Evolutionary conservation across 805 yeast species (phyloP), one percentile per base, ranked within the genome.

Genomic region (Millerozyma miso): DNA sequence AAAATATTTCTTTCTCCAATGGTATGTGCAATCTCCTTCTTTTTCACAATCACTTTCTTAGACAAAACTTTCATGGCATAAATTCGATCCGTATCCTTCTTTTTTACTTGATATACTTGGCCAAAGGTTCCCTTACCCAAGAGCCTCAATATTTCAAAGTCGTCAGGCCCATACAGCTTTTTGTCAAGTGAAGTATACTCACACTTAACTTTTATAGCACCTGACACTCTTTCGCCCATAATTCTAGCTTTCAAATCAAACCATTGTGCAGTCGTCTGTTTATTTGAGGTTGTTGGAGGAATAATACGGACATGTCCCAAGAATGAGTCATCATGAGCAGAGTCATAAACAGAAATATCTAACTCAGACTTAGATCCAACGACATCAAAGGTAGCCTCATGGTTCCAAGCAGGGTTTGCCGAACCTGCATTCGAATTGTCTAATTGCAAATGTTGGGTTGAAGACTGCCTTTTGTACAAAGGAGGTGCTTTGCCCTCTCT

Each of bases 61-160:
- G 95, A 85, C 41, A 93, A 77, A 20, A 91, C 95, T 67, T 93
- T 93, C 99, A 93, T 93, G 33, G 99, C 99, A 62, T 93, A 93
- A 45, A 93, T 85, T 55, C 97, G 79, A 45, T 80, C 79, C 5
- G 95, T 88, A 60, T 93, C 98, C 52, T 76, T 77, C 75, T 91
- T 93, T 49, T 85, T 81, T 35, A 93, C 99, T 69, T 93, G 99
- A 66, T 85, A 93, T 31, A 91, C 99, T 69, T 88, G 96, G 26
- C 99, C 99, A 72, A 91, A 91, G 1, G 98, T 93, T 42, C 99
- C 99, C 60, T 88, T 89, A 47, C 99, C 99, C 47, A 91, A 72
- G 41, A 91, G 72, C 57, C 97, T 76, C 54, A 93, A 77, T 14
- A 91, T 88, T 62, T 90, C 96, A 64, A 93, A 93, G 65, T 93